Evolutionary conservation across 1,284 basidiomycete species (phyloP).

Genomic region (Abortiporus biennis): DNA sequence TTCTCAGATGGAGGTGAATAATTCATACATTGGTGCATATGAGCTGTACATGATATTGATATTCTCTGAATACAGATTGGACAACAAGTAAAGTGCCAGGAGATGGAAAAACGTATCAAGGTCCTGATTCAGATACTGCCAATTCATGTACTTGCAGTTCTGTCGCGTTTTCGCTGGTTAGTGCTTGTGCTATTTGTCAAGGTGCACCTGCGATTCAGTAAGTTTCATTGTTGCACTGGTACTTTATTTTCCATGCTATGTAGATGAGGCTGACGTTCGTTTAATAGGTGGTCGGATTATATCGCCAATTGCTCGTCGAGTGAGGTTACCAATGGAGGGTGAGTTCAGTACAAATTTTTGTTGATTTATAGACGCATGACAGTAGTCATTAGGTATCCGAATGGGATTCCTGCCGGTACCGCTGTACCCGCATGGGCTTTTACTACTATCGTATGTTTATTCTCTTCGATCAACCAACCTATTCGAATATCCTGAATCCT

Average conservation of each 20-base stretch:
- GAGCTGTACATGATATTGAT: too few species aligned
- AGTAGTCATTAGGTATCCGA: slow-evolving; percentile 1
- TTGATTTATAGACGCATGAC: slow-evolving; percentile 1
- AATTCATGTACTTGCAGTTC: slow-evolving; percentile 4
- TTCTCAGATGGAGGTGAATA: not conserved
- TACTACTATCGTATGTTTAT: not conserved
- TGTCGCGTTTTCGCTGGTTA: slow-evolving; percentile 3
- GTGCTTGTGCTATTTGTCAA: slow-evolving; percentile 7
- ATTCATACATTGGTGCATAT: too few species aligned
- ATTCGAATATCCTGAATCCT: too few species aligned
- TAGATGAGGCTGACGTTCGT: not conserved
- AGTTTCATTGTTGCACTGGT: too few species aligned
- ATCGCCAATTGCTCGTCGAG: slow-evolving; percentile 1
- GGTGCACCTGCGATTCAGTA: too few species aligned
- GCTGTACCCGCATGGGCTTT: slow-evolving; percentile 4
- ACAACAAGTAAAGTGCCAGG: not conserved
- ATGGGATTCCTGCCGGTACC: slow-evolving; percentile 2
- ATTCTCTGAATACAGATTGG: not conserved
- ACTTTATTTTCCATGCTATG: too few species aligned
- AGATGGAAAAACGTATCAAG: not conserved
- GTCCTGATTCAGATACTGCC: not conserved
- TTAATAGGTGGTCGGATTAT: not conserved
- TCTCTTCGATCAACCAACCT: too few species aligned
- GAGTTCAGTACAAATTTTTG: not conserved
- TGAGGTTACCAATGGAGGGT: slow-evolving; percentile 3